Evolutionary conservation across 257 asterid species (phyloP).

Genomic region (Marsdenia floribunda): DNA sequence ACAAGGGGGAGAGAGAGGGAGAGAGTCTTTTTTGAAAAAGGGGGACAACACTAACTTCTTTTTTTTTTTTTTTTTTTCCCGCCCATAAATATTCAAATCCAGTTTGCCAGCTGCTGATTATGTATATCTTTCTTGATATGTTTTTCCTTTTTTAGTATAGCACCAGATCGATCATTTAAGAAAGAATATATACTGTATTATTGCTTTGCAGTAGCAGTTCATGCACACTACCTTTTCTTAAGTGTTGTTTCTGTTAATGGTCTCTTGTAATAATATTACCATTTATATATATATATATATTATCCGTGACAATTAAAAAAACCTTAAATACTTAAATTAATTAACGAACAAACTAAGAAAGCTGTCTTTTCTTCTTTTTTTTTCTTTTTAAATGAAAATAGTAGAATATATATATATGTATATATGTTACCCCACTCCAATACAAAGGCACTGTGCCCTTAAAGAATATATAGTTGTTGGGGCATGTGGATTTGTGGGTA

Average conservation of each 20-base stretch:
- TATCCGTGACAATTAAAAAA: neutral
- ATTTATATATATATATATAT: too few species aligned
- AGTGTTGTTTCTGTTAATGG: conserved; percentile 1
- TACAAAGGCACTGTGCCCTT: conserved; percentile 20
- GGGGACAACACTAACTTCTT: too few species aligned
- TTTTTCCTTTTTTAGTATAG: neutral
- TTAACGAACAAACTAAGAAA: too few species aligned
- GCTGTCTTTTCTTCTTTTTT: conserved; percentile 12
- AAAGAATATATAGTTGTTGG: conserved; percentile 4
- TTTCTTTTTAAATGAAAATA: neutral
- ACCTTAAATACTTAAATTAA: too few species aligned
- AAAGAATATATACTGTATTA: neutral
- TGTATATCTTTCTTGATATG: neutral
- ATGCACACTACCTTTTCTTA: neutral
- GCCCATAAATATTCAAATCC: neutral
- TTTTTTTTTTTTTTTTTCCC: too few species aligned
- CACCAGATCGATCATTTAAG: neutral
- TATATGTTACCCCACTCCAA: conserved; percentile 28
- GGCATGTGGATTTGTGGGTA: neutral
- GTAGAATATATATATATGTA: neutral
- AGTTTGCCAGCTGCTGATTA: conserved; percentile 1
- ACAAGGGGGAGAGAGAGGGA: too few species aligned
- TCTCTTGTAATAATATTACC: neutral
- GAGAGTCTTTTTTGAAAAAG: too few species aligned
- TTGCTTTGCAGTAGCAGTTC: neutral